These are phyloP conservation scores for Backusella morwellensis DNA, from an alignment of 192 early-diverging fungal species.

Conservation along the genomic window DNA sequence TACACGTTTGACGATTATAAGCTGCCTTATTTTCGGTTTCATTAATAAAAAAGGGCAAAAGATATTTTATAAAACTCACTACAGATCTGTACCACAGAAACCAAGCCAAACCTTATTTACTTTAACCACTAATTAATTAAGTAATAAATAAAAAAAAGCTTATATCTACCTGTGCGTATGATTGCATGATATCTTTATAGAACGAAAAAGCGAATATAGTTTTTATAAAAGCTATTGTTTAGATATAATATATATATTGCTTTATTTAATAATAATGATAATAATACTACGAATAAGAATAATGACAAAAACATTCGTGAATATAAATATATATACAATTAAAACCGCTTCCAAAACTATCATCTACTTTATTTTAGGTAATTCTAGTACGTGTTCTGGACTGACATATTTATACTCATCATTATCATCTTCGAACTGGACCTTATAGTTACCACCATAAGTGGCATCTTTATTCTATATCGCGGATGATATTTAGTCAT, in stretches of 20 bases:
- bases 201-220: too few species aligned
- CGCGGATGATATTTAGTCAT: neutral
- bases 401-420: constrained; percentile 31
- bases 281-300: neutral
- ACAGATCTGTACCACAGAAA: neutral
- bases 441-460: constrained; percentile 27
- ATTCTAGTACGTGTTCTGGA: constrained; percentile 30
- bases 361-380: constrained; percentile 23
- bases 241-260: neutral
- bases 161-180: neutral
- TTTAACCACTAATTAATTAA: neutral
- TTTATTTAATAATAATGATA: neutral
- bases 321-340: neutral
- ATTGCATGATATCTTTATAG: neutral
- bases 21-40: neutral
- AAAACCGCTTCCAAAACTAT: neutral
- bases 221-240: too few species aligned
- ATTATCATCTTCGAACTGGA: constrained; percentile 43
- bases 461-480: constrained; percentile 35
- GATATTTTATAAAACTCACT: neutral
- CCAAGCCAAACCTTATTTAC: neutral
- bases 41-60: neutral
- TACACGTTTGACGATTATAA: neutral
- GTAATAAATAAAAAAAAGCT: neutral
- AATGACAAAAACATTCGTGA: neutral